Evolutionary conservation across 768 basidiomycete species (phyloP).

Genomic region (Trametes meyenii): DNA sequence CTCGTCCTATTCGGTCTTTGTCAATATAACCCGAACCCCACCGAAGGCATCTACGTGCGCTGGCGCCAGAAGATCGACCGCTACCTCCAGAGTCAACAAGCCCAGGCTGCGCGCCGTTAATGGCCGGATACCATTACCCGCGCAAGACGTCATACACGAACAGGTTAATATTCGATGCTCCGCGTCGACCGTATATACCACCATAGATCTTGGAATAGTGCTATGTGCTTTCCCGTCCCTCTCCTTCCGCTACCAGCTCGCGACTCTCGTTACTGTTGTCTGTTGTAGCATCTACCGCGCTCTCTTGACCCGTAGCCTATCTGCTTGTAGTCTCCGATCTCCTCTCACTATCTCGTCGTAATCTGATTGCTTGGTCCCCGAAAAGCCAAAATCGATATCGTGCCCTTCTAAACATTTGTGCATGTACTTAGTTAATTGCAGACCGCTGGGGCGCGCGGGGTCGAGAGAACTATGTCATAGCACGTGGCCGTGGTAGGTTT

Average conservation of each 20-base stretch:
- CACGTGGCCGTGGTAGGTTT: slow-evolving; percentile 1
- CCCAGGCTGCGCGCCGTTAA: slow-evolving; percentile 15
- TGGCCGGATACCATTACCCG: neutral
- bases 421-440: neutral
- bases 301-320: neutral
- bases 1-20: slow-evolving; percentile 77
- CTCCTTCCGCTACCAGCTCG: neutral
- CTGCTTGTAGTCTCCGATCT: neutral
- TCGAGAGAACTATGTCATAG: neutral
- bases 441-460: neutral
- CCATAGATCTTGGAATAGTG: slow-evolving; percentile 3
- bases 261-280: slow-evolving; percentile 12
- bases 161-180: neutral
- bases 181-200: neutral
- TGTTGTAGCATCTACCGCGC: slow-evolving; percentile 20
- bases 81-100: slow-evolving; percentile 37
- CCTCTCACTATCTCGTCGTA: neutral
- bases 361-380: neutral
- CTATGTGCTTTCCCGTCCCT: slow-evolving; percentile 6
- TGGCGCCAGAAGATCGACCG: slow-evolving; percentile 63
- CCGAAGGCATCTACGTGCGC: slow-evolving; percentile 65
- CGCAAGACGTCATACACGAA: neutral
- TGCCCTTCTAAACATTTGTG: neutral
- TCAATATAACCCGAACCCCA: slow-evolving; percentile 60
- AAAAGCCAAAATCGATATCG: neutral